These are phyloP conservation scores for Calocybe gangraenosa DNA, from an alignment of 768 basidiomycete species.

Conservation along the genomic window DNA sequence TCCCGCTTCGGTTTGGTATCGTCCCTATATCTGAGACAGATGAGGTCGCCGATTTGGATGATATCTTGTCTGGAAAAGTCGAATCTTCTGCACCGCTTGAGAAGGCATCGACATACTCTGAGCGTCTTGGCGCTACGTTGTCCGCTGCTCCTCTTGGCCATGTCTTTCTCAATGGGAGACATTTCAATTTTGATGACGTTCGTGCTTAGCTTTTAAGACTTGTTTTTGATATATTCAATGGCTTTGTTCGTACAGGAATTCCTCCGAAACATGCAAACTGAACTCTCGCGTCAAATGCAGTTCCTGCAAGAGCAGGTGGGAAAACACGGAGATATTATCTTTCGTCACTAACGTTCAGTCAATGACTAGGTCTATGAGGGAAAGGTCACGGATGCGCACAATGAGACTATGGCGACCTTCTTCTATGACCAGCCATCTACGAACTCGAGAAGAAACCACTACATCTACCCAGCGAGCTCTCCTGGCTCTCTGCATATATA, in stretches of 20 bases:
- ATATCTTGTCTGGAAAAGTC: conserved; percentile 30
- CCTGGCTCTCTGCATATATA: conserved; percentile 47
- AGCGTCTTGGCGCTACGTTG: conserved; percentile 51
- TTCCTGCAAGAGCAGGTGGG: conserved; percentile 73
- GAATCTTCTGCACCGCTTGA: conserved; percentile 31
- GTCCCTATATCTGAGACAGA: conserved; percentile 53
- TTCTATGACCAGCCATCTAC: conserved; percentile 90
- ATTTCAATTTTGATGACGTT: conserved; percentile 65
- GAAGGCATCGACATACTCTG: conserved; percentile 47
- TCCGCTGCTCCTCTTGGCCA: conserved; percentile 48
- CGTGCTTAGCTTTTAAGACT: conserved; percentile 19
- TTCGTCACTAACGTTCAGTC: background rate
- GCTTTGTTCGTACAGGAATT: conserved; percentile 47
- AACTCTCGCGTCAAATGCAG: conserved; percentile 54
- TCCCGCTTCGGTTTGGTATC: conserved; percentile 83
- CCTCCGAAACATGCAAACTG: conserved; percentile 56
- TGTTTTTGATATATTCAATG: background rate
- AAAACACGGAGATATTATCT: conserved; percentile 1
- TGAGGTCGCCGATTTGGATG: conserved; percentile 30
- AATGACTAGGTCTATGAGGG: conserved; percentile 51
- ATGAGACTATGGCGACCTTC: conserved; percentile 56
- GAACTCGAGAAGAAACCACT: conserved; percentile 63
- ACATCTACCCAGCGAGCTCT: conserved; percentile 56
- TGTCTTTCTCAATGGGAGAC: conserved; percentile 88
- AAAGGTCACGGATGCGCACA: conserved; percentile 48